Base-by-base conservation (phyloP, 768 basidiomycete genomes). In the Auricularia cornea region DNA sequence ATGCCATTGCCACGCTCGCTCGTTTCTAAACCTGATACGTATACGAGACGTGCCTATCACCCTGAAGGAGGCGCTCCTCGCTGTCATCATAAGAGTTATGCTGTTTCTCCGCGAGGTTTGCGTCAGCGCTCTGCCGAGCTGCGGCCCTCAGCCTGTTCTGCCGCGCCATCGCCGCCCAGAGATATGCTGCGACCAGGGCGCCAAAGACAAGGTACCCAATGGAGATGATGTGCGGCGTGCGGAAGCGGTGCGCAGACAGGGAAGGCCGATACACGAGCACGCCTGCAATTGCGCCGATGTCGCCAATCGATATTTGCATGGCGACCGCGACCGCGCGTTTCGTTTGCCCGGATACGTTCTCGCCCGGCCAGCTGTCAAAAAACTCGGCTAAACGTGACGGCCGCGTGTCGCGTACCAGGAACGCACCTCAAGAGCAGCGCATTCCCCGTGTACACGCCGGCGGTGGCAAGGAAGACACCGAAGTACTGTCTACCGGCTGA, bases 341-440 rank as follows among this genome's bases (percentile, higher is more conserved):
- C 3, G 85, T 87, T 67, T 87, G 85, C 12, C 81, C 83, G 14
- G 84, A 84, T n/a, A 88, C 84, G 65, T 87, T 87, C 71, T 87
- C 85, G 20, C 81, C 78, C 1, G 84, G 83, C 83, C 86, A 86
- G 61, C 80, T 71, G 29, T 63, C 62, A 3, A 67, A 51, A 2
- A 63, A 14, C 38, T 38, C 10, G 28, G 16, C 16, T 30, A 5
- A 41, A 32, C 20, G 30, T 26, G 8, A 41, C 20, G 33, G 20
- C 16, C 56, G 11, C 20, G 60, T n/a, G 44, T 10, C 41, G 26
- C 16, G 29, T 26, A 48, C n/a, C n/a, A 59, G 31, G 30, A 28
- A 59, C 69, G 28, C 30, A 80, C 83, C 82, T 83, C 20, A 86
- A 70, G 38, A 86, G 73, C 11, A 85, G 71, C 1, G 84, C 79